Evolutionary conservation across 306 rosid genomes (phyloP).

Genomic region (Quercus cerris): DNA sequence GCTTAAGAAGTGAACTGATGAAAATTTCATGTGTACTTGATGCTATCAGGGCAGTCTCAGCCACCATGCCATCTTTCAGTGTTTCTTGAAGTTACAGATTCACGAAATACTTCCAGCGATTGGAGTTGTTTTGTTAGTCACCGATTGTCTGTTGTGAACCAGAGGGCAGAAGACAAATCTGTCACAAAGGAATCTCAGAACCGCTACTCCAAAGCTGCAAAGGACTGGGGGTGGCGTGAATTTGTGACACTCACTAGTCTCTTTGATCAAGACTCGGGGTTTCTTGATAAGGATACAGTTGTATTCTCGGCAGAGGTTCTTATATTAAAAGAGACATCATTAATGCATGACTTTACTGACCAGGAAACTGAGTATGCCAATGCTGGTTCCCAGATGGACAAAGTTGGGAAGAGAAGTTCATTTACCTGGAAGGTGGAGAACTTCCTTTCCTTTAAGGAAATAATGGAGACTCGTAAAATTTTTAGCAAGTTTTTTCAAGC

Average conservation of each 20-base stretch:
- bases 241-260: conserved; percentile 99
- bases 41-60: conserved; percentile 99
- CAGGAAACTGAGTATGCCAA: conserved; percentile 51
- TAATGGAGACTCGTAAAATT: conserved; percentile 98
- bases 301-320: conserved; percentile 98
- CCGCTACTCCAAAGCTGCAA: conserved; percentile 99
- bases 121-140: conserved; percentile 99
- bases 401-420: conserved; percentile 58
- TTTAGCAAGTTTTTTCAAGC: conserved; percentile 99
- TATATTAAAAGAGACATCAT: conserved; percentile 88
- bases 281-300: conserved; percentile 94
- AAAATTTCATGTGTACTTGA: conserved; percentile 33
- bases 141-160: conserved; percentile 94
- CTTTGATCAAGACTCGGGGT: conserved; percentile 99
- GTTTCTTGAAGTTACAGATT: conserved; percentile 98
- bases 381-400: conserved; percentile 50
- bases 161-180: conserved; percentile 87
- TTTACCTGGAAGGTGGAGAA: conserved; percentile 99
- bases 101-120: conserved; percentile 90
- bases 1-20: conserved; percentile 37
- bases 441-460: conserved; percentile 92
- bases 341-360: conserved; percentile 79
- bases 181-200: conserved; percentile 98
- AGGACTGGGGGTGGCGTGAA: conserved; percentile 99
- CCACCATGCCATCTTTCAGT: conserved; percentile 99